A percentile compares a stretch with the other conserved stretches of the same genome.
Conservation (phyloP, 768 basidiomycete species). For the Boletus pseudo-olivaceus region DNA sequence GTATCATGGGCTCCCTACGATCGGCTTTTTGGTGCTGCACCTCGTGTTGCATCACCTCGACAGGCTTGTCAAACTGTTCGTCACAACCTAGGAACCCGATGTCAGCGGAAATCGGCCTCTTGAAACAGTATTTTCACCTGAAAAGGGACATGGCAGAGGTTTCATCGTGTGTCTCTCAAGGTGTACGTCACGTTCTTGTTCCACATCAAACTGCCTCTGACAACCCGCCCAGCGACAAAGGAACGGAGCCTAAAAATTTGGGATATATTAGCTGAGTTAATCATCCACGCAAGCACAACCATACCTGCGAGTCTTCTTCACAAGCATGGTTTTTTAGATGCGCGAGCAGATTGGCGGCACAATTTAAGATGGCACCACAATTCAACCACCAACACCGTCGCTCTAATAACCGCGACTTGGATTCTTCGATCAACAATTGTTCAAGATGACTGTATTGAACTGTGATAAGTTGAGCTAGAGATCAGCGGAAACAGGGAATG, state of each 20-base stretch:
- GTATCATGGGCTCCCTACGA: conserved; percentile 6
- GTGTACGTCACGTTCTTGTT: conserved; percentile 43
- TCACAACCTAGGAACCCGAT: conserved; percentile 47
- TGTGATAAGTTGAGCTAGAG: conserved; percentile 31
- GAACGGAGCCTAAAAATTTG: conserved; percentile 32
- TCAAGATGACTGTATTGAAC: conserved; percentile 40
- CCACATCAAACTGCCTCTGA: conserved; percentile 38
- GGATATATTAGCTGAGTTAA: conserved; percentile 6
- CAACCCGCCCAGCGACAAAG: conserved; percentile 59
- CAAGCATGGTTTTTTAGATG: conserved; percentile 46
- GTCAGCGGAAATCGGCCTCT: conserved; percentile 7
- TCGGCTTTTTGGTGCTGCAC: conserved; percentile 34
- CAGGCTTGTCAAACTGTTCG: conserved; percentile 42
- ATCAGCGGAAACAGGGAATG: conserved; percentile 18
- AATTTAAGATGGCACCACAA: conserved; percentile 56
- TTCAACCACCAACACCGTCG: conserved; percentile 56
- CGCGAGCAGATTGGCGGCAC: conserved; percentile 42
- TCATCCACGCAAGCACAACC: conserved; percentile 5
- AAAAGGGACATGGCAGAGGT: conserved; percentile 29
- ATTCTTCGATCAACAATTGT: conserved; percentile 42
- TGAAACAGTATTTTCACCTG: conserved; percentile 38
- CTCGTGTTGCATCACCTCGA: conserved; percentile 49
- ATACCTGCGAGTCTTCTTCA: conserved; percentile 30
- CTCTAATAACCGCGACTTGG: conserved; percentile 46
- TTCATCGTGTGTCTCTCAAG: conserved; percentile 44